These are phyloP conservation scores for Fusarium illudens DNA, from an alignment of 2,329 filamentous ascomycete species.

Conservation along the genomic window DNA sequence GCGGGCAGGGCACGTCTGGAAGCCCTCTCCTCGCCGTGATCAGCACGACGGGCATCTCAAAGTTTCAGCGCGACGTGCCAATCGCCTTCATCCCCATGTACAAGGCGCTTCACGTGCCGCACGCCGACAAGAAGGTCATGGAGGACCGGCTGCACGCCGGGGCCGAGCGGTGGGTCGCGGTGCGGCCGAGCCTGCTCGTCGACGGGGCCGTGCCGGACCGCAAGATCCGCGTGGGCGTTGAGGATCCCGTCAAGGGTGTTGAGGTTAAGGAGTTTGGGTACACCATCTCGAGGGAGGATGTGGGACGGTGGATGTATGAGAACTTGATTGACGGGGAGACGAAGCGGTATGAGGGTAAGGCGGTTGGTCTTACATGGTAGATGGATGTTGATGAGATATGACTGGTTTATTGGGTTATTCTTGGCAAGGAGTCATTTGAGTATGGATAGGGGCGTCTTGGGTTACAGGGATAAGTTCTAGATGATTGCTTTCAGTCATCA, in stretches of 20 bases:
- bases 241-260: constrained; percentile 45
- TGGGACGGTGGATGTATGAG: constrained; percentile 53
- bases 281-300: constrained; percentile 47
- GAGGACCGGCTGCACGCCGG: constrained; percentile 45
- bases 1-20: constrained; percentile 32
- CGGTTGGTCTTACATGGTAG: constrained; percentile 44
- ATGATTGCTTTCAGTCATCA: background rate
- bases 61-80: constrained; percentile 44
- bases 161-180: constrained; percentile 46
- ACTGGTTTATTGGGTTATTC: background rate
- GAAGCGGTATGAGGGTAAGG: constrained; percentile 41
- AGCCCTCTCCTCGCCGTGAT: constrained; percentile 49
- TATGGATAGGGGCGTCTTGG: background rate
- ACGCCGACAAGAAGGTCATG: constrained; percentile 59
- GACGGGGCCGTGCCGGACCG: constrained; percentile 35
- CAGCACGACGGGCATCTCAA: constrained; percentile 53
- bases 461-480: background rate
- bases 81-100: constrained; percentile 56
- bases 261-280: constrained; percentile 53
- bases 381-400: background rate
- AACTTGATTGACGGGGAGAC: constrained; percentile 42
- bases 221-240: constrained; percentile 43
- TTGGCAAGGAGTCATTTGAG: background rate
- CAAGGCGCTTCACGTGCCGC: constrained; percentile 51
- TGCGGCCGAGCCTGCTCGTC: constrained; percentile 50